Evolutionary conservation across 192 early-diverging fungal species (phyloP).

Genomic region (Geosiphon pyriformis): DNA sequence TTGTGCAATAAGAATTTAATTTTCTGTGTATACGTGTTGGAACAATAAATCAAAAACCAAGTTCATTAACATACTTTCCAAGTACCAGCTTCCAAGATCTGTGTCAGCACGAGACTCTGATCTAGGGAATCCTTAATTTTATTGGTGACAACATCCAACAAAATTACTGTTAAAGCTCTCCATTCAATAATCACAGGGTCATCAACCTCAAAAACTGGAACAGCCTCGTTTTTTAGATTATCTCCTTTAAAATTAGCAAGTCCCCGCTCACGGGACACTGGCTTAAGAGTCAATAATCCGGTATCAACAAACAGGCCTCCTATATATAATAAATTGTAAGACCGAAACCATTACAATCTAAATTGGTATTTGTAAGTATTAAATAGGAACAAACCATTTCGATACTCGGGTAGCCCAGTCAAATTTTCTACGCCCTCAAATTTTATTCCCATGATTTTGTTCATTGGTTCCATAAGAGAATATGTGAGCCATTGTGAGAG

Average conservation of each 20-base stretch:
- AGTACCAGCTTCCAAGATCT: slow-evolving; percentile 88
- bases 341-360: too few species aligned
- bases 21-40: background rate
- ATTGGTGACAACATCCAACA: slow-evolving; percentile 69
- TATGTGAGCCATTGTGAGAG: slow-evolving; percentile 95
- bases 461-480: slow-evolving; percentile 79
- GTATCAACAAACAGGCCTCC: slow-evolving; percentile 85
- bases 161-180: slow-evolving; percentile 84
- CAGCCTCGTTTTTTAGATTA: slow-evolving; percentile 28
- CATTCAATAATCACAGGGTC: slow-evolving; percentile 90
- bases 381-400: slow-evolving; percentile 53
- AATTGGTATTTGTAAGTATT: background rate
- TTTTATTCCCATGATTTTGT: slow-evolving; percentile 35
- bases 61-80: slow-evolving; percentile 61
- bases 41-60: background rate
- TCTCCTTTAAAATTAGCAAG: slow-evolving; percentile 46
- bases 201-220: slow-evolving; percentile 68
- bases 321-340: too few species aligned
- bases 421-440: slow-evolving; percentile 58
- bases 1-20: background rate
- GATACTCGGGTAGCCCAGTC: slow-evolving; percentile 84
- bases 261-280: slow-evolving; percentile 50
- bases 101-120: slow-evolving; percentile 65
- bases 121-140: slow-evolving; percentile 53
- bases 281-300: slow-evolving; percentile 65